phyloP scores from a whole-genome alignment of 768 basidiomycete genomes.

The Phylloporus sp. region DNA sequence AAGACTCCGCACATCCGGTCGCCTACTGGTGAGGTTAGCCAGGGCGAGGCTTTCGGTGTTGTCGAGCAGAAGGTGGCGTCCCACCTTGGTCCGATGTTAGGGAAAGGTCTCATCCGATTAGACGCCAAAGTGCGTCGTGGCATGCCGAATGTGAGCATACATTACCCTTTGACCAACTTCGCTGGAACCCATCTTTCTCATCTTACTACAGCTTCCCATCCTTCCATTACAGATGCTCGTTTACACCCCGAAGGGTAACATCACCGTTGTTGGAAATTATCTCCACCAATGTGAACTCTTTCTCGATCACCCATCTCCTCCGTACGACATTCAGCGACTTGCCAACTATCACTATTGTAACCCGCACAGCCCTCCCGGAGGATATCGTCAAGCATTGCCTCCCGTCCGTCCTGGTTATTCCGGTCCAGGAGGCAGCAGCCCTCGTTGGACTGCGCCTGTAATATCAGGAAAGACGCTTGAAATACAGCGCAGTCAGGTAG shows the following conservation, averaged over 20 bases:
- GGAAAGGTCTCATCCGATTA: constrained; percentile 76
- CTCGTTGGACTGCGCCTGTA: constrained; percentile 55
- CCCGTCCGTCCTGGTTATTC: constrained; percentile 41
- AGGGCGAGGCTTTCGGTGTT: constrained; percentile 73
- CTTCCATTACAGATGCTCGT: constrained; percentile 82
- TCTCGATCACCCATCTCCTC: constrained; percentile 75
- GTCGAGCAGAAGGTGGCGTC: constrained; percentile 84
- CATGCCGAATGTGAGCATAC: constrained; percentile 51
- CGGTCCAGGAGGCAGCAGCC: constrained; percentile 35
- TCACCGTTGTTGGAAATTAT: constrained; percentile 74
- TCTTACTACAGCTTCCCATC: constrained; percentile 61
- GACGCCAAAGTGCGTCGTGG: constrained; percentile 74
- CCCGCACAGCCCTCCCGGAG: constrained; percentile 80
- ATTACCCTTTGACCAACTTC: constrained; percentile 13
- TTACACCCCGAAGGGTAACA: constrained; percentile 92
- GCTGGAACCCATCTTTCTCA: constrained; percentile 18
- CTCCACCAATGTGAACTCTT: constrained; percentile 64
- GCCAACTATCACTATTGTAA: constrained; percentile 75
- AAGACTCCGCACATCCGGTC: constrained; percentile 54
- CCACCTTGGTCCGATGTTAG: constrained; percentile 76
- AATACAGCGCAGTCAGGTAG: constrained; percentile 88
- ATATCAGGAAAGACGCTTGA: constrained; percentile 77
- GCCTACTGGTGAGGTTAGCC: constrained; percentile 48
- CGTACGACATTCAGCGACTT: constrained; percentile 59
- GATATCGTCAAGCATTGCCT: constrained; percentile 43